Evolutionary conservation across 2,329 filamentous ascomycete genomes (phyloP).

Genomic region (Cryphonectria parasitica): DNA sequence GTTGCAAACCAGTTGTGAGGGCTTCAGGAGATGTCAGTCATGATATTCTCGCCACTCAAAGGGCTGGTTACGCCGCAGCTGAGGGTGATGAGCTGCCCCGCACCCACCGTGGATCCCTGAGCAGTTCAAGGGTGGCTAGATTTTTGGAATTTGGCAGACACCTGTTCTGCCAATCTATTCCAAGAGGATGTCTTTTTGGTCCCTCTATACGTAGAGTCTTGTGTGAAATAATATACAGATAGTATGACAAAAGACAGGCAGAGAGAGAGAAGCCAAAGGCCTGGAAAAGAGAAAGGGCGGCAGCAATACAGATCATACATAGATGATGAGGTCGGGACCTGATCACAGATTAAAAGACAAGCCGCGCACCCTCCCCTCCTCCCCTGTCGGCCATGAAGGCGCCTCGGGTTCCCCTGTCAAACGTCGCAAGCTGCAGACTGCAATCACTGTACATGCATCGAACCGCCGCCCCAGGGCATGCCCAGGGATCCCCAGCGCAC

Average conservation of each 20-base stretch:
- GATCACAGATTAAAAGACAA: slow-evolving; percentile 13
- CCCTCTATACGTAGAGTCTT: neutral
- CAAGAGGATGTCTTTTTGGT: neutral
- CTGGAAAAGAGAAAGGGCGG: neutral
- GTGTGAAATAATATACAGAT: neutral
- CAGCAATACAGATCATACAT: neutral
- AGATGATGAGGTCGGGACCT: neutral
- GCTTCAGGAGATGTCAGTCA: slow-evolving; percentile 11
- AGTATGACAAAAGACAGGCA: neutral
- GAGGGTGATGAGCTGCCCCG: slow-evolving; percentile 24
- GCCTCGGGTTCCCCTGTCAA: slow-evolving; percentile 7
- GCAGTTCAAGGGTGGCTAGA: neutral
- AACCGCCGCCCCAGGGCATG: neutral
- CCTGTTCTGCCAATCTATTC: neutral
- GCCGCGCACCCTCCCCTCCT: slow-evolving; percentile 13
- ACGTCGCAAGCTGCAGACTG: slow-evolving; percentile 24
- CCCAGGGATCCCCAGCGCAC: neutral
- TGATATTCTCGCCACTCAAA: slow-evolving; percentile 13
- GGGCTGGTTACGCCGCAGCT: slow-evolving; percentile 20
- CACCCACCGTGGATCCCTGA: slow-evolving; percentile 25
- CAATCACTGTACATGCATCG: slow-evolving; percentile 15
- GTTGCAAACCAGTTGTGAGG: neutral
- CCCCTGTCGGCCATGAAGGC: slow-evolving; percentile 3
- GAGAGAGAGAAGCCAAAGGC: neutral
- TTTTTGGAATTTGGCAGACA: neutral